Base-by-base conservation (phyloP, 805 yeast genomes). In the Barnettozyma sucrosica region DNA sequence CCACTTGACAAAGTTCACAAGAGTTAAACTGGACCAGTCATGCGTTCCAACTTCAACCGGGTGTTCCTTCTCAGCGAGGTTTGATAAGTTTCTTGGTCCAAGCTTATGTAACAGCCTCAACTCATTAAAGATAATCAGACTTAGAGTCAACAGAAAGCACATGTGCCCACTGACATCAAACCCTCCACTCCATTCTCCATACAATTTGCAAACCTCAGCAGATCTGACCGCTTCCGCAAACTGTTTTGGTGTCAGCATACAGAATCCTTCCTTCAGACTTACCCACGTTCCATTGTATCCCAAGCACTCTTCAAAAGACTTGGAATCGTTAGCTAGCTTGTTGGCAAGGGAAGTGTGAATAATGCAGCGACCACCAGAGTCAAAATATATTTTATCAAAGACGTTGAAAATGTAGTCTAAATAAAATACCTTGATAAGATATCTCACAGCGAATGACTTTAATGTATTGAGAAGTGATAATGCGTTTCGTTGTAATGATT, bases 151-250 rank as follows among this genome's bases (percentile, higher is more conserved):
- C 2, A 77, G 47, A 45, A 76, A 68, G 52, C 75, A 75, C 44
- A 68, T 71, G 56, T 78, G 83, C 1, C 82, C 81, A 36, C 80
- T 74, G 5, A 72, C 62, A 55, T 78, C 82, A 54, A 77, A 77
- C 9, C 79, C 79, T 49, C 70, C 69, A 5, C 56, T 55, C 81
- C 83, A 77, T 14, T 52, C 43, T 2, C 74, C 77, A 20, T 58
- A 50, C 8, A 40, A 26, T 23, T 61, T 54, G 48, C 74, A 70
- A 4, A 37, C 44, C 40, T 63, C 66, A 1, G 72, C 69, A 34
- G 66, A 63, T 6, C 46, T 51, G 9, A 66, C 55, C 1, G 47
- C 39, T 11, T 41, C 5, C 3, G 50, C 16, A 2, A 52, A 38
- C 28, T 53, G 58, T 1, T 7, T 24, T 3, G 62, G 53, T 0